phyloP scores from a whole-genome alignment of 179 eudicot species.

The Beta macrorhiza region DNA sequence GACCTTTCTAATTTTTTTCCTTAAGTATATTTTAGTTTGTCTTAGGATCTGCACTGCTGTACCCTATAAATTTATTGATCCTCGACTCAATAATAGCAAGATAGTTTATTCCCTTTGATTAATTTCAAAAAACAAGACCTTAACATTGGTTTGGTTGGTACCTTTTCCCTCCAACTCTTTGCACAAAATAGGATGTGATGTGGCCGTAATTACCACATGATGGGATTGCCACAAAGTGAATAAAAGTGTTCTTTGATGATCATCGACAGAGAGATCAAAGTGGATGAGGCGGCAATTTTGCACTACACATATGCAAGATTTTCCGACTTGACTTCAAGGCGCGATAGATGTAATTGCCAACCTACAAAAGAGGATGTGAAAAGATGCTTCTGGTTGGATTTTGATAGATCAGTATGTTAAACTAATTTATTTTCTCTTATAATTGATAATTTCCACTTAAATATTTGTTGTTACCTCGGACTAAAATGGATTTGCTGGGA shows the following conservation, averaged over 20 bases:
- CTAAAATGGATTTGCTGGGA: neutral
- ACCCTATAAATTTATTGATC: too few species aligned
- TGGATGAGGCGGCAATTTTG: conserved; percentile 76
- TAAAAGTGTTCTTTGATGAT: neutral
- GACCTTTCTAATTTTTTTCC: too few species aligned
- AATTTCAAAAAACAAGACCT: too few species aligned
- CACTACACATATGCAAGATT: conserved; percentile 76
- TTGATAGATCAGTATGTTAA: conserved; percentile 77
- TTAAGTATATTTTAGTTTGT: too few species aligned
- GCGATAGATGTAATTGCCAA: conserved; percentile 78
- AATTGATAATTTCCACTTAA: neutral
- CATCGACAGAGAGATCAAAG: conserved; percentile 51
- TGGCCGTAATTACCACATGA: too few species aligned
- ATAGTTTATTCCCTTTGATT: too few species aligned
- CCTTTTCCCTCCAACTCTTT: too few species aligned
- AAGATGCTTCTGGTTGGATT: conserved; percentile 80
- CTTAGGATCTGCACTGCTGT: too few species aligned
- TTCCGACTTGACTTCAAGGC: conserved; percentile 78
- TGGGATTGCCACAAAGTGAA: too few species aligned
- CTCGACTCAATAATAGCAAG: too few species aligned
- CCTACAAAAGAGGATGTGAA: conserved; percentile 74
- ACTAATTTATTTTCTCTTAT: neutral
- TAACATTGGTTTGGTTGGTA: too few species aligned
- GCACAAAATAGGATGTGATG: too few species aligned
- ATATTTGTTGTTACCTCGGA: neutral